Conservation (phyloP, 495 filamentous ascomycete species). For the Lophium mytilinum region DNA sequence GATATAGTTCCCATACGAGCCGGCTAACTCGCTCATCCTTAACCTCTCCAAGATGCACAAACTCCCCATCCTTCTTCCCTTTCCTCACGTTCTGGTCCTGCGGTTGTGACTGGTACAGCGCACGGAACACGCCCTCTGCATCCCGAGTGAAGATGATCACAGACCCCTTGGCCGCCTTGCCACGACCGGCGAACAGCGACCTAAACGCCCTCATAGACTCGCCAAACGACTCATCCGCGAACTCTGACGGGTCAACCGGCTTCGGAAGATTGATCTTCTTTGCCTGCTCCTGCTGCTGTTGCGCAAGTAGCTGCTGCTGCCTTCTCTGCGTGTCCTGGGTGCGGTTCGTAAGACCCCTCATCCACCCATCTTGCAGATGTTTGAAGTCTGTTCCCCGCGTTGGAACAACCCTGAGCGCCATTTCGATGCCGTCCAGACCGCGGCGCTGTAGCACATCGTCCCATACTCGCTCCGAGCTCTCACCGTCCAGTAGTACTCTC, state of each 20-base stretch:
- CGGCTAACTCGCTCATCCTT: slow-evolving; percentile 71
- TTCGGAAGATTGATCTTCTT: not conserved
- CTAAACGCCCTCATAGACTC: slow-evolving; percentile 66
- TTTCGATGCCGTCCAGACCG: slow-evolving; percentile 49
- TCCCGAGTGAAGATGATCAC: slow-evolving; percentile 68
- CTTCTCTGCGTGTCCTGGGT: slow-evolving; percentile 38
- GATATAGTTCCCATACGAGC: slow-evolving; percentile 81
- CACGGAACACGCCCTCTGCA: slow-evolving; percentile 53
- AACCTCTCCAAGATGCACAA: slow-evolving; percentile 55
- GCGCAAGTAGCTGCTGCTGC: slow-evolving; percentile 11
- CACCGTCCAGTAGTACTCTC: slow-evolving; percentile 58
- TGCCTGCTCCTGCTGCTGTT: slow-evolving; percentile 13
- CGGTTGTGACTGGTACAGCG: slow-evolving; percentile 49
- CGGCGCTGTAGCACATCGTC: slow-evolving; percentile 52
- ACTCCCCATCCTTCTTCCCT: slow-evolving; percentile 29
- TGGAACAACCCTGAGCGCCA: slow-evolving; percentile 70
- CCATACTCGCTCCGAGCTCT: slow-evolving; percentile 62
- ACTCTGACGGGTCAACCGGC: slow-evolving; percentile 30
- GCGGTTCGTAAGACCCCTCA: slow-evolving; percentile 70
- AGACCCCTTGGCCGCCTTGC: slow-evolving; percentile 62
- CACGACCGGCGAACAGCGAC: slow-evolving; percentile 62
- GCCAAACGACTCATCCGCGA: slow-evolving; percentile 64
- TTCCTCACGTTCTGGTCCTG: slow-evolving; percentile 27
- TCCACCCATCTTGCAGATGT: slow-evolving; percentile 85
- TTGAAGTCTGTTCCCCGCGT: slow-evolving; percentile 83